A percentile compares a stretch with the other conserved stretches of the same genome.
These are phyloP conservation scores for Rosa lucieae DNA, from an alignment of 306 rosid species.

Conservation along the genomic window DNA sequence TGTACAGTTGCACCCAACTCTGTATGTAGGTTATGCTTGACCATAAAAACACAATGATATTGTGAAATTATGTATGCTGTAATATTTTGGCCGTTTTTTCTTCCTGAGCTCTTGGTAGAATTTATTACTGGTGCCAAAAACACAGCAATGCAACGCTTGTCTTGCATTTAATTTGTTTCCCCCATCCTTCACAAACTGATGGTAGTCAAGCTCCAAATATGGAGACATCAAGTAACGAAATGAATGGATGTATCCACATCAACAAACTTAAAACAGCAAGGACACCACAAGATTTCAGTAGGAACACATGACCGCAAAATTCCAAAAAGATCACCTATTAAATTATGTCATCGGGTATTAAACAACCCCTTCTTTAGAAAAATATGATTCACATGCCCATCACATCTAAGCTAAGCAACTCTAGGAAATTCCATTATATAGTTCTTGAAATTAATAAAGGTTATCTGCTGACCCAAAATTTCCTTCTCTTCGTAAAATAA, in stretches of 20 bases:
- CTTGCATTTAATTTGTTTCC: neutral
- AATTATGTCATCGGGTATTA: conserved; percentile 25
- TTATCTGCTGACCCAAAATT: conserved; percentile 49
- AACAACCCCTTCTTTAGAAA: conserved; percentile 30
- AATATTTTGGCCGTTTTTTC: neutral
- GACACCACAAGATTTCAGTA: conserved; percentile 12
- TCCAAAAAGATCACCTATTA: conserved; percentile 38
- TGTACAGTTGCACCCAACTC: neutral
- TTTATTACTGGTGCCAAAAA: neutral
- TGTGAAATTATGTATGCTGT: too few species aligned
- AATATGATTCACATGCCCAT: conserved; percentile 38
- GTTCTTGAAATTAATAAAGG: conserved; percentile 30
- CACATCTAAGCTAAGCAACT: conserved; percentile 32
- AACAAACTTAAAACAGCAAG: neutral
- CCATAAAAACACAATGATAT: neutral
- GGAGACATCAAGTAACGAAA: neutral
- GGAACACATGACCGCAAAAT: conserved; percentile 24
- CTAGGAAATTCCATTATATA: conserved; percentile 33
- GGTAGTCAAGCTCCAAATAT: neutral
- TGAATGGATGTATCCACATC: neutral
- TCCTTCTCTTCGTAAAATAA: conserved; percentile 1
- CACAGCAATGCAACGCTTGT: neutral
- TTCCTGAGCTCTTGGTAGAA: too few species aligned
- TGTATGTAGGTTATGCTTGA: neutral
- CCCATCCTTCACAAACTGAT: neutral